Evolutionary conservation across 495 filamentous ascomycete species (phyloP).

Genomic region (Penicillium canariense): DNA sequence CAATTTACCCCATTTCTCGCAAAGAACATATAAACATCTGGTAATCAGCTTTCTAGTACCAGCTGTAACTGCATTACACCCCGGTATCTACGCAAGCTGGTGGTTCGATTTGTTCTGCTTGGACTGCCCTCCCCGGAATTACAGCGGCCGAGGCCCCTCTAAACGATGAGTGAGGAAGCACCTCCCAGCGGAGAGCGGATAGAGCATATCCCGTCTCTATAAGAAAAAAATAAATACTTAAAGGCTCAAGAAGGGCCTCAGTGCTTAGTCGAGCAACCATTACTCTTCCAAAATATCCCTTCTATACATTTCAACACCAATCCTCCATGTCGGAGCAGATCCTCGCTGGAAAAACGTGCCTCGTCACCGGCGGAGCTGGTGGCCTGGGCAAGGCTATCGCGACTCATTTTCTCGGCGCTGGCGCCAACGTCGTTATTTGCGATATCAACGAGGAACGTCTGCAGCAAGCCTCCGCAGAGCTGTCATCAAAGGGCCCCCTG

Average conservation of each 20-base stretch:
- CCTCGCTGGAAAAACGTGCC: slow-evolving; percentile 35
- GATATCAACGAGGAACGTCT: slow-evolving; percentile 38
- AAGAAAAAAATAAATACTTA: slow-evolving; percentile 5
- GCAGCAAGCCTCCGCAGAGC: slow-evolving; percentile 37
- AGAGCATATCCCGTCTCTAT: slow-evolving; percentile 6
- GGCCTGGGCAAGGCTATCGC: slow-evolving; percentile 48
- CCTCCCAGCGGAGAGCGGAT: slow-evolving; percentile 12
- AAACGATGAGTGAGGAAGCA: slow-evolving; percentile 3
- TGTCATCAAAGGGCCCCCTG: slow-evolving; percentile 36
- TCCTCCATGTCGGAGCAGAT: slow-evolving; percentile 22
- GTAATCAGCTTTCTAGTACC: neutral
- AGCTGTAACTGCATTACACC: slow-evolving; percentile 7
- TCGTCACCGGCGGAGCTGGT: slow-evolving; percentile 41
- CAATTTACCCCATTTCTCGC: neutral
- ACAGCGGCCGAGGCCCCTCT: slow-evolving; percentile 4
- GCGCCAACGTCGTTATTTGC: slow-evolving; percentile 43
- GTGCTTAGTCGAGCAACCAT: neutral
- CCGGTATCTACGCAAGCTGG: slow-evolving; percentile 3
- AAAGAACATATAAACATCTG: neutral
- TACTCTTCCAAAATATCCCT: neutral
- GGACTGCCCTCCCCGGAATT: slow-evolving; percentile 3
- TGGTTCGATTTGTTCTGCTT: slow-evolving; percentile 2
- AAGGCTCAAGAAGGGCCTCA: neutral
- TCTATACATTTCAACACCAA: neutral
- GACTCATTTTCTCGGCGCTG: slow-evolving; percentile 33